Percentiles rank a stretch among this genome's conserved stretches.
phyloP scores from a whole-genome alignment of 2,329 filamentous ascomycete species.

The Coccinonectria pachysandricola region DNA sequence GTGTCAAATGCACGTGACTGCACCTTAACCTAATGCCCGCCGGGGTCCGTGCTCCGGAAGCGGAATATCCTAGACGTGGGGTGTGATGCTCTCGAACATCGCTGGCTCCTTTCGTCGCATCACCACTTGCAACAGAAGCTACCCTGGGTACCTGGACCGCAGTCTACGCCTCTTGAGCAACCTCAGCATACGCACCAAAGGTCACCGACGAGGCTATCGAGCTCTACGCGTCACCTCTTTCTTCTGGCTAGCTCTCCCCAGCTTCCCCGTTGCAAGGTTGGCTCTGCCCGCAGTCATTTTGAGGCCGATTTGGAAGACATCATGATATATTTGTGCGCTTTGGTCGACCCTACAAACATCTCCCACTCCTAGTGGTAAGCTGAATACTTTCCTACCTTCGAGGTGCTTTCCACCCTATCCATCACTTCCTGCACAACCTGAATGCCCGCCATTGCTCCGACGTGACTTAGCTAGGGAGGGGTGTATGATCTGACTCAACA shows the following conservation, averaged over 20 bases:
- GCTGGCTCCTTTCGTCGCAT: conserved; percentile 12
- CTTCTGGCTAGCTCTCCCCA: conserved; percentile 9
- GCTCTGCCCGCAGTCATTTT: conserved; percentile 15
- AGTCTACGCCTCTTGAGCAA: conserved; percentile 2
- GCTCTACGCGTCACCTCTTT: too few species aligned
- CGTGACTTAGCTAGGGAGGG: too few species aligned
- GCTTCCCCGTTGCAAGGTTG: conserved; percentile 12
- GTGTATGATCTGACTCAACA: too few species aligned
- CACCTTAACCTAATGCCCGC: neutral
- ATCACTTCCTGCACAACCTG: conserved; percentile 1
- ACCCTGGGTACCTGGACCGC: conserved; percentile 7
- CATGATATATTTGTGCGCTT: conserved; percentile 31
- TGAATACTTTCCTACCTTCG: conserved; percentile 2
- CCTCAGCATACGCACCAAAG: too few species aligned
- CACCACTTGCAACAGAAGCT: conserved; percentile 7
- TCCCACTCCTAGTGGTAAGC: conserved; percentile 33
- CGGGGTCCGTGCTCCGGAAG: conserved; percentile 7
- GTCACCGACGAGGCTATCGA: too few species aligned
- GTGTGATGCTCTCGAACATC: conserved; percentile 14
- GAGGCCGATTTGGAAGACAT: conserved; percentile 23
- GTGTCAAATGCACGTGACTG: conserved; percentile 17
- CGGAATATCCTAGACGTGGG: conserved; percentile 15
- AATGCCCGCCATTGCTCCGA: neutral
- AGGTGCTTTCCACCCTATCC: conserved; percentile 1
- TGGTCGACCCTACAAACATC: conserved; percentile 20